Evolutionary conservation across 2,329 filamentous ascomycete species (phyloP), one percentile per base, ranked within the genome.

Genomic region (Malbranchea zuffiana): DNA sequence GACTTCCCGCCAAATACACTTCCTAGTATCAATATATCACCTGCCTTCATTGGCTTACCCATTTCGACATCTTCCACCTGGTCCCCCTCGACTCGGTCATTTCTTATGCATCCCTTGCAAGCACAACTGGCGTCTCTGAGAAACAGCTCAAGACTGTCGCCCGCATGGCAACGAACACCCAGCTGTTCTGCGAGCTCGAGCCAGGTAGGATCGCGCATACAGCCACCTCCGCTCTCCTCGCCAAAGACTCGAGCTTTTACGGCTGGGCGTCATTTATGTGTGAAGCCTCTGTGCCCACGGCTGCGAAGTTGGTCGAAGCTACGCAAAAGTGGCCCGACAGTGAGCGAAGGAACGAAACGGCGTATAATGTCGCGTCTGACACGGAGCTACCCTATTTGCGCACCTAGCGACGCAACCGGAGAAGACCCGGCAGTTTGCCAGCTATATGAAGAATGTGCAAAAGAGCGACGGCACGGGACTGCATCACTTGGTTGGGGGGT

Each of bases 81-180:
- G 44, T 62, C 0, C 57, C 57, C 2, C 17, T 45, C 0, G 39
- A 47, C 2, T 47, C 44, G 0, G 19, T 35, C 5, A 49, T 55
- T 4, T 32, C 43, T 1, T 61, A 55, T 34, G 10, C 32, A 1
- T 46, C 53, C 2, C 41, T 61, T 5, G 50, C 59, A 0, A 17
- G 18, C 5, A 13, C 32, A 2, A 50, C 50, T 6, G 33, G 42
- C 1, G 44, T 62, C 3, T 37, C 46, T 2, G 48, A 53, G 17
- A 13, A 35, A 0, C 45, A 43, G 3, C 43, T 61, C 6, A 46
- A 51, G 17, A 47, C 34, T 24, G 55, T 71, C 5, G 52, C 74
- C 18, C 68, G 73, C 5, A 66, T 75, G 50, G 71, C 67, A 25
- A 75, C 76, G 63, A 75, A 71, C 8, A 71, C 67, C 44, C 58